Evolutionary conservation across 495 filamentous ascomycete genomes (phyloP).

Genomic region (Clavariopsis aquatica): DNA sequence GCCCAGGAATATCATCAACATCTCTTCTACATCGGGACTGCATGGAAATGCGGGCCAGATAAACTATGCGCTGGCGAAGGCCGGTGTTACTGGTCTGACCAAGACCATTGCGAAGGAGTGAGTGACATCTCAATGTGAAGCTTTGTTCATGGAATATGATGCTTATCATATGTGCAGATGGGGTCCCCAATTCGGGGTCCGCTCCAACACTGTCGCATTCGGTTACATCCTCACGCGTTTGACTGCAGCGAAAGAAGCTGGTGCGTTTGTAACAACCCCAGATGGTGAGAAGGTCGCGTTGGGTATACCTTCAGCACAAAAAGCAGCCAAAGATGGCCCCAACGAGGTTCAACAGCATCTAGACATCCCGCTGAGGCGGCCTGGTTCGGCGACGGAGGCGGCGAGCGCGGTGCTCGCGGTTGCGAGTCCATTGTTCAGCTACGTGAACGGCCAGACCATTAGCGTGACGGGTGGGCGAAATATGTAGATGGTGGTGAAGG

Average conservation of each 20-base stretch:
- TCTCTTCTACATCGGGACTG: conserved; percentile 73
- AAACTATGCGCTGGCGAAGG: conserved; percentile 83
- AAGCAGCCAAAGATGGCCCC: conserved; percentile 34
- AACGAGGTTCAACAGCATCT: conserved; percentile 46
- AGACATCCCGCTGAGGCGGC: conserved; percentile 76
- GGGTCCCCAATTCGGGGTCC: conserved; percentile 80
- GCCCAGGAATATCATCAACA: conserved; percentile 76
- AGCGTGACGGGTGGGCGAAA: conserved; percentile 81
- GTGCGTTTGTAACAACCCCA: conserved; percentile 71
- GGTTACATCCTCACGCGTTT: conserved; percentile 76
- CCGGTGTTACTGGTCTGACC: conserved; percentile 74
- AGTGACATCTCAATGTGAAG: not conserved
- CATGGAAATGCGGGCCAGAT: conserved; percentile 85
- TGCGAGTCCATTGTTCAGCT: conserved; percentile 74
- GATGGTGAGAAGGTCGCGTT: conserved; percentile 76
- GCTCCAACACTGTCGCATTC: conserved; percentile 81
- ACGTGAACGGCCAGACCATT: conserved; percentile 83
- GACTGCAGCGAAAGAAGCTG: conserved; percentile 77
- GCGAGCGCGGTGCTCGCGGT: conserved; percentile 77
- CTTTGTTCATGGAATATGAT: not conserved
- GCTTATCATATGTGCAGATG: conserved; percentile 47
- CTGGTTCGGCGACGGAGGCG: conserved; percentile 76
- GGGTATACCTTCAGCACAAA: conserved; percentile 68
- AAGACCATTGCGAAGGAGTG: conserved; percentile 84
- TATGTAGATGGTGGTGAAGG: conserved; percentile 55